phyloP scores from a whole-genome alignment of 2,329 filamentous ascomycete genomes.

The Diaporthe capsici region DNA sequence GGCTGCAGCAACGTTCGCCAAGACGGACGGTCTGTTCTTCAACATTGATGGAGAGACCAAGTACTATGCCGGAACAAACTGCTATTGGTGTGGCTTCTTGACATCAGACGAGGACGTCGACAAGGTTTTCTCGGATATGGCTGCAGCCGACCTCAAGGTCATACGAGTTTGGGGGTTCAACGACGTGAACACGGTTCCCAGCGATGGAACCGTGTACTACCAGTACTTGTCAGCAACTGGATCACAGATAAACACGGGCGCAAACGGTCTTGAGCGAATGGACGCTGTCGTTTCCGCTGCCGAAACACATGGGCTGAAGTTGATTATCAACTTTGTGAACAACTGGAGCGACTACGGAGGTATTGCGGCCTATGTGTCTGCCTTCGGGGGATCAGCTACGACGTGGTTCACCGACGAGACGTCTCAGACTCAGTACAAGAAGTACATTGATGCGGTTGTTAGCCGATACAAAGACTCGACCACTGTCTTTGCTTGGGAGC shows the following conservation, averaged over 20 bases:
- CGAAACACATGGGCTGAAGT: constrained; percentile 70
- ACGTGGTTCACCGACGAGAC: constrained; percentile 70
- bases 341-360: constrained; percentile 79
- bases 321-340: constrained; percentile 77
- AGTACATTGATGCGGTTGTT: constrained; percentile 64
- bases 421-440: constrained; percentile 69
- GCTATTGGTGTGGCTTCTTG: constrained; percentile 67
- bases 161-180: constrained; percentile 75
- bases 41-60: constrained; percentile 58
- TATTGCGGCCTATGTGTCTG: constrained; percentile 71
- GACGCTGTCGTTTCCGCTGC: constrained; percentile 74
- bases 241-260: constrained; percentile 72
- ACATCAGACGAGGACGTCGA: constrained; percentile 61
- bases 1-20: constrained; percentile 43
- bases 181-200: constrained; percentile 62
- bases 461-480: constrained; percentile 61
- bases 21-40: constrained; percentile 50
- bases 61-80: constrained; percentile 67
- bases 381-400: constrained; percentile 67
- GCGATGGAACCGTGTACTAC: constrained; percentile 60
- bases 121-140: constrained; percentile 54
- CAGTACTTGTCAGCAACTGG: constrained; percentile 63
- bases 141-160: constrained; percentile 59
- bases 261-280: constrained; percentile 72
- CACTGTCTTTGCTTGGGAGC: constrained; percentile 68